Percentiles rank a stretch among this genome's conserved stretches.
These are phyloP conservation scores for Epithemia pelagica DNA, from an alignment of 108 stramenopile species.

Conservation along the genomic window DNA sequence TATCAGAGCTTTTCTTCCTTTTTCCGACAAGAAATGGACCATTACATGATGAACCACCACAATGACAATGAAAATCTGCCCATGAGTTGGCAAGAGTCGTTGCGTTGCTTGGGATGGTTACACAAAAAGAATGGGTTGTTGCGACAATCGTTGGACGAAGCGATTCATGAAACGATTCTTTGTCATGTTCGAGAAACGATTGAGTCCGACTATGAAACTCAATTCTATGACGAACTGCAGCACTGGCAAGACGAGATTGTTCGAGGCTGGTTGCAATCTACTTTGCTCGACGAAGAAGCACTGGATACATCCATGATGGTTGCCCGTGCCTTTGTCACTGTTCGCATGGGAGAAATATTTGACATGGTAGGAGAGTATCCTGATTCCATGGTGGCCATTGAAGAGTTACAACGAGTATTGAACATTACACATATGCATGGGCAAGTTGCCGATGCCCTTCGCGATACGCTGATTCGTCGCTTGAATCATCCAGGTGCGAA, in stretches of 20 bases:
- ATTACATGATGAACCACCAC: constrained; percentile 2
- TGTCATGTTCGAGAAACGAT: constrained; percentile 29
- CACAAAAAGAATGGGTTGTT: constrained; percentile 24
- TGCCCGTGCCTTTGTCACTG: constrained; percentile 50
- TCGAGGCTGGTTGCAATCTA: constrained; percentile 38
- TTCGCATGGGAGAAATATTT: constrained; percentile 66
- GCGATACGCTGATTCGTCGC: constrained; percentile 52
- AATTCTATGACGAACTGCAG: constrained; percentile 28
- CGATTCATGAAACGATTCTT: constrained; percentile 40
- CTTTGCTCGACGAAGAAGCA: constrained; percentile 24
- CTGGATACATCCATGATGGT: constrained; percentile 32
- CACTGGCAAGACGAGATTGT: constrained; percentile 44
- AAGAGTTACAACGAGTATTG: constrained; percentile 56
- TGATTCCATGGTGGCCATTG: constrained; percentile 64
- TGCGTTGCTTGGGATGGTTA: constrained; percentile 54
- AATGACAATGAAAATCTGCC: constrained; percentile 15
- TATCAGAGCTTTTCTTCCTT: constrained; percentile 32
- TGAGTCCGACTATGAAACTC: constrained; percentile 42
- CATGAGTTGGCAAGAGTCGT: constrained; percentile 17
- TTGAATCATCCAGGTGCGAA: constrained; percentile 93
- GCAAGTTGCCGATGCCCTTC: constrained; percentile 37
- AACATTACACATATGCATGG: constrained; percentile 26
- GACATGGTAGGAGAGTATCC: constrained; percentile 79
- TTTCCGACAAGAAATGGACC: constrained; percentile 32
- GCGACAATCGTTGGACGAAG: constrained; percentile 31